Base-by-base conservation (phyloP, 345 rosid species). In the Eutrema heterophyllum region DNA sequence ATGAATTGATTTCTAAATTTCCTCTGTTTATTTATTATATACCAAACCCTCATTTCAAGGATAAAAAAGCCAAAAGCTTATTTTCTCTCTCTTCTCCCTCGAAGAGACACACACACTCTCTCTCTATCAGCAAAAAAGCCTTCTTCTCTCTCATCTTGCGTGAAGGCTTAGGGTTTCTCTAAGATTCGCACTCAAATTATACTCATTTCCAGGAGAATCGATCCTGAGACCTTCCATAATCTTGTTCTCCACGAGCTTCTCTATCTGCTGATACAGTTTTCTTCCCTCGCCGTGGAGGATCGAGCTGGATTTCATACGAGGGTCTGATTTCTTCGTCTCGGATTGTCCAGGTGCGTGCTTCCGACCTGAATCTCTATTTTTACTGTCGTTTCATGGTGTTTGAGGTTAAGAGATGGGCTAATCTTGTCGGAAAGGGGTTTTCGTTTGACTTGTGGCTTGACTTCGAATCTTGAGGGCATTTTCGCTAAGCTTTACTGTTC, bases 101-200 rank as follows among this genome's bases (percentile, higher is more conserved):
- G 35, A 73, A 78, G 62, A 79, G 46, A 51, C 71, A 10, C 67
- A 53, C 54, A 39, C 59, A 50, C 73, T 51, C 74, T 65, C 76
- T 45, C 71, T 56, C 64, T 78, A 79, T 83, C 7, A 15, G 39
- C 68, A 15, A 75, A 74, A 76, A 82, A 56, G 29, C 41, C 67
- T n/a, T 15, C 39, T 66, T 64, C 71, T 51, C 62, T 74, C 73
- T 78, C 74, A 44, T 56, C 51, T 41, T 46, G 38, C 54, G 54
- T 45, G 54, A 44, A 63, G n/a, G 58, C 79, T 64, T 72, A 88
- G 89, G 92, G 90, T 79, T 84, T 84, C 44, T 43, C 16, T 2
- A 70, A 75, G 59, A 62, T 79, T 81, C 93, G 86, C 88, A 73
- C 81, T 85, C 85, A 58, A 81, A 82, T 86, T 78, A 55, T 70